phyloP scores from a whole-genome alignment of 1,284 basidiomycete species.

The Erythrobasidium hasegawianum region DNA sequence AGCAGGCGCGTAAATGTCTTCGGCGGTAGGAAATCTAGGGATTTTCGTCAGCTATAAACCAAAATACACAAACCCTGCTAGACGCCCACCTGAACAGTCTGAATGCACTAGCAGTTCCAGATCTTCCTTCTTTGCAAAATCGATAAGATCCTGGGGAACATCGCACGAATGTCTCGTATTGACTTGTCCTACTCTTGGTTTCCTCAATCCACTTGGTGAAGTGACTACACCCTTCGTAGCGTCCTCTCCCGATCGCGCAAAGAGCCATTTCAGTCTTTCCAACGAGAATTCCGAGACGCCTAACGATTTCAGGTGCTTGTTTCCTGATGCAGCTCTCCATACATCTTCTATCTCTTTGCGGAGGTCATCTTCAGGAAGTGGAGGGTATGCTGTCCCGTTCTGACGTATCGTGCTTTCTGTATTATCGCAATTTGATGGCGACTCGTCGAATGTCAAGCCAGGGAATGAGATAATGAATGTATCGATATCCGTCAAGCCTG shows the following conservation, averaged over 20 bases:
- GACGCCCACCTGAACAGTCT: conserved; percentile 25
- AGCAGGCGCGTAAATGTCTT: conserved; percentile 27
- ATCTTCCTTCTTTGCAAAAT: conserved; percentile 35
- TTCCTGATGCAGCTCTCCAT: conserved; percentile 23
- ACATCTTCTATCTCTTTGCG: conserved; percentile 9
- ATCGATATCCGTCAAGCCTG: conserved; percentile 29
- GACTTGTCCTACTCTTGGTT: conserved; percentile 31
- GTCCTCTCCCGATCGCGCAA: background rate
- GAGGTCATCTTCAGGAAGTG: conserved; percentile 8
- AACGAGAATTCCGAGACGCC: conserved; percentile 35
- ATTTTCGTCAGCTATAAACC: background rate
- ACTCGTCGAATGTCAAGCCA: conserved; percentile 24
- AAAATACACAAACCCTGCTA: background rate
- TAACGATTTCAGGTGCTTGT: conserved; percentile 23
- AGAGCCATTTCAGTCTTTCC: conserved; percentile 21
- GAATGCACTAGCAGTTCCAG: conserved; percentile 32
- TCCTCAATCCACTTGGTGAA: conserved; percentile 14
- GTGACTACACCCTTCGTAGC: conserved; percentile 15
- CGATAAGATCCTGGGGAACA: conserved; percentile 17
- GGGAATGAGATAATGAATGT: conserved; percentile 37
- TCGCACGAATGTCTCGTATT: conserved; percentile 34
- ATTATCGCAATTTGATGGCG: background rate
- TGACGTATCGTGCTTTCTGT: background rate
- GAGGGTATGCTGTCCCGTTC: background rate
- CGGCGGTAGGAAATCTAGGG: conserved; percentile 29